Percentiles rank a stretch among this genome's conserved stretches.
These are phyloP conservation scores for Cladosporium halotolerans DNA, from an alignment of 2,329 filamentous ascomycete species.

Conservation along the genomic window DNA sequence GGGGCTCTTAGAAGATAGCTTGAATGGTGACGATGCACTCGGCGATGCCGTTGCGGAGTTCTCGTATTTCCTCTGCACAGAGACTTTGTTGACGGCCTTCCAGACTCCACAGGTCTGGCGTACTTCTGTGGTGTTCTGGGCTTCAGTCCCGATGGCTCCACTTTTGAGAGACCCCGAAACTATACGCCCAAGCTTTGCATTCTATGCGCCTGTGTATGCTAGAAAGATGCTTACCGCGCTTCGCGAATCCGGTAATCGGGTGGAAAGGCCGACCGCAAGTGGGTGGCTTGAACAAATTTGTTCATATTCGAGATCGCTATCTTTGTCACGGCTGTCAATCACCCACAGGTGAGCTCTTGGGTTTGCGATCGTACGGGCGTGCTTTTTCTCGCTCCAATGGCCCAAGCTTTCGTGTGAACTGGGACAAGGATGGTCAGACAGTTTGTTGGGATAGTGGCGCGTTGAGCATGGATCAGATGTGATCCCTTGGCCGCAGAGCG, in stretches of 20 bases:
- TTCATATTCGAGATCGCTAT: not conserved
- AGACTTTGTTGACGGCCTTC: too few species aligned
- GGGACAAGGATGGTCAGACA: not conserved
- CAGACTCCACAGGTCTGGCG: too few species aligned
- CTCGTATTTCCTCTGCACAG: too few species aligned
- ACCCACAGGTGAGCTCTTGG: conserved; percentile 5
- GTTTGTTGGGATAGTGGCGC: not conserved
- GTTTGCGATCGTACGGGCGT: conserved; percentile 7
- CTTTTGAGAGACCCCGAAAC: not conserved
- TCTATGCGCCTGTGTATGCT: not conserved
- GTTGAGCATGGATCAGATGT: conserved; percentile 1
- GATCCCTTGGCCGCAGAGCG: not conserved
- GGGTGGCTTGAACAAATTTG: not conserved
- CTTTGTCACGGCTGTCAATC: conserved; percentile 6
- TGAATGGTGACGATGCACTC: too few species aligned
- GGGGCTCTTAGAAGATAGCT: too few species aligned
- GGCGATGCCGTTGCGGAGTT: too few species aligned
- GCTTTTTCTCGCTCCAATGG: conserved; percentile 7
- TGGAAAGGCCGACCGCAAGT: not conserved
- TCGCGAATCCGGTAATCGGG: not conserved
- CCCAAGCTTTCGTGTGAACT: conserved; percentile 4
- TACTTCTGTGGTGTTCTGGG: not conserved
- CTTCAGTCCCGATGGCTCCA: not conserved
- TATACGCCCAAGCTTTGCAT: not conserved
- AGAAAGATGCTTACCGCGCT: not conserved